Conservation (phyloP, 306 rosid species). For the Quercus parvula region DNA sequence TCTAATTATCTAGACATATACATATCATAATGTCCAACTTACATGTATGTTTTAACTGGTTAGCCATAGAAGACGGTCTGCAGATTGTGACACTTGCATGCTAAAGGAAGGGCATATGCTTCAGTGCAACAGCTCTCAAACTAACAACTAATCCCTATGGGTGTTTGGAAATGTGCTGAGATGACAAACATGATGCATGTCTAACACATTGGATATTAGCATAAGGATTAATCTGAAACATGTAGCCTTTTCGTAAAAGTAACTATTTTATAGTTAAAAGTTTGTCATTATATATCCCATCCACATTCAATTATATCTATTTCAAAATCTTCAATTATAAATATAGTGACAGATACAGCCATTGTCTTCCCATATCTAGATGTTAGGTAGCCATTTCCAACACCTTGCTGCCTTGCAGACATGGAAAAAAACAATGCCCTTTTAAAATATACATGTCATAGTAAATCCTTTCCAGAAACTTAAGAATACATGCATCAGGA, state of each 20-base stretch:
- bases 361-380: not conserved
- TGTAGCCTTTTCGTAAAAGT: not conserved
- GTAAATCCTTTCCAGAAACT: not conserved
- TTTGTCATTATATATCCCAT: not conserved
- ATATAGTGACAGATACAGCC: not conserved
- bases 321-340: not conserved
- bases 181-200: not conserved
- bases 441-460: not conserved
- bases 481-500: not conserved
- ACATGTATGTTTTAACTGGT: not conserved
- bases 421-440: not conserved
- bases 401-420: not conserved
- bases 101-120: not conserved
- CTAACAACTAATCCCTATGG: not conserved
- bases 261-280: not conserved
- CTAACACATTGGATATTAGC: not conserved
- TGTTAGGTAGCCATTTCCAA: not conserved
- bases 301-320: not conserved
- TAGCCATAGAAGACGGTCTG: not conserved
- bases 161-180: not conserved
- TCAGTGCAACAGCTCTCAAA: not conserved
- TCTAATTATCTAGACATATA: not conserved
- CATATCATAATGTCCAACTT: not conserved
- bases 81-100: not conserved
- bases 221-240: not conserved